Percentiles rank a stretch among this genome's conserved stretches.
phyloP scores from a whole-genome alignment of 352 stramenopile species.

The Pythium graminicola region DNA sequence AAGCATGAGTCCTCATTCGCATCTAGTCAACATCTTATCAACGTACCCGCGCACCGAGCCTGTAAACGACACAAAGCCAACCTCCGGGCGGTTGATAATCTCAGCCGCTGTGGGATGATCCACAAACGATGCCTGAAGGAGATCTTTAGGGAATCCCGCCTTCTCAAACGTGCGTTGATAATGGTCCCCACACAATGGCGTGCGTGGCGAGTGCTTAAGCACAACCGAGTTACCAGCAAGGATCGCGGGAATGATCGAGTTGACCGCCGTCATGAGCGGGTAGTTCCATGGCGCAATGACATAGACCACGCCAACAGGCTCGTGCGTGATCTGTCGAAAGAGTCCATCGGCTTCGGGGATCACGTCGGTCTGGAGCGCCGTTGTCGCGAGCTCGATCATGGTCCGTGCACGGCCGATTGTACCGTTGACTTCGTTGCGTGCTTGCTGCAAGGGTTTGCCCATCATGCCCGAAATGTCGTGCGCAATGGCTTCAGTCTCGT shows the following conservation, averaged over 20 bases:
- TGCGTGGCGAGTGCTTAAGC: conserved; percentile 75
- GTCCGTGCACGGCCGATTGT: conserved; percentile 57
- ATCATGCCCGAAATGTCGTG: conserved; percentile 78
- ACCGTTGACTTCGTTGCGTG: conserved; percentile 66
- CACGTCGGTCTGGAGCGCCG: conserved; percentile 56
- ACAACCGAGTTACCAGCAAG: conserved; percentile 75
- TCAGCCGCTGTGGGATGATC: conserved; percentile 59
- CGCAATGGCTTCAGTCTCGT: conserved; percentile 51
- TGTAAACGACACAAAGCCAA: conserved; percentile 78
- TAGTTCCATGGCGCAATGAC: conserved; percentile 86
- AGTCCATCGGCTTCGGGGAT: conserved; percentile 58
- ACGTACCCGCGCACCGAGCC: conserved; percentile 67
- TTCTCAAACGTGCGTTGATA: conserved; percentile 65
- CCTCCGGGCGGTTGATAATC: conserved; percentile 60
- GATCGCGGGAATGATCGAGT: conserved; percentile 78
- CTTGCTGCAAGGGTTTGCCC: conserved; percentile 75
- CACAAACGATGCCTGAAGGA: conserved; percentile 60
- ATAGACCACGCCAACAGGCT: conserved; percentile 78
- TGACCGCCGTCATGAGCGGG: conserved; percentile 81
- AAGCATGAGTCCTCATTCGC: background rate
- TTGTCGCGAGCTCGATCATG: conserved; percentile 62
- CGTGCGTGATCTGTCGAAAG: conserved; percentile 75
- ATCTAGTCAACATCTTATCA: background rate
- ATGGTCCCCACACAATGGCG: conserved; percentile 68
- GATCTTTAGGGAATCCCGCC: conserved; percentile 56